phyloP scores from a whole-genome alignment of 306 rosid species.

The Casuarina glauca region DNA sequence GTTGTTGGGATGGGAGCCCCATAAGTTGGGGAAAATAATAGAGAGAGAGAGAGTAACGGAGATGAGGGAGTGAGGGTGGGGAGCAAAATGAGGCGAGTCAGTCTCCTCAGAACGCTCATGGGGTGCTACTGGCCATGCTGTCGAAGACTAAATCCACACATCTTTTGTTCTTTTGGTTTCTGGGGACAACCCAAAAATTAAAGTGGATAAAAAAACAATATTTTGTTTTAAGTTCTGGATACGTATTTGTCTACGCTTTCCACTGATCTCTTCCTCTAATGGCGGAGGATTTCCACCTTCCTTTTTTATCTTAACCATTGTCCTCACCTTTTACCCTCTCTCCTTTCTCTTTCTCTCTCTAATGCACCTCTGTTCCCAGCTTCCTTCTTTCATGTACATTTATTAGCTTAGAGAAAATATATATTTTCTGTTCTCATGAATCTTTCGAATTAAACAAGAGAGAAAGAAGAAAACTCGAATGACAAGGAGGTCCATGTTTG shows the following conservation, averaged over 20 bases:
- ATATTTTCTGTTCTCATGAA: too few relatives aligned
- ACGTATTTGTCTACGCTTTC: background rate
- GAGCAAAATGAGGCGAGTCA: constrained; percentile 34
- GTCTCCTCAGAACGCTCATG: constrained; percentile 11
- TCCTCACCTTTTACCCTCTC: constrained; percentile 5
- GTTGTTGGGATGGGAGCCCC: too few relatives aligned
- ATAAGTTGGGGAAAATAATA: too few relatives aligned
- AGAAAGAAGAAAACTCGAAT: background rate
- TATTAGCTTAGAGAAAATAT: background rate
- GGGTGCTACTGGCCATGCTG: background rate
- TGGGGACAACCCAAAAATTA: constrained; percentile 16
- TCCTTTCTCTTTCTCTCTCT: background rate
- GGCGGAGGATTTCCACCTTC: constrained; percentile 15
- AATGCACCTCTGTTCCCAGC: background rate
- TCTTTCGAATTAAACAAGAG: background rate
- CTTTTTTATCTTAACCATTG: background rate
- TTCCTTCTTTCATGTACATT: background rate
- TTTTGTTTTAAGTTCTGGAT: background rate
- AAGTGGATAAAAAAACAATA: constrained; percentile 11
- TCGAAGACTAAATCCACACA: constrained; percentile 42
- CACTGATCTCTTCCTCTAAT: constrained; percentile 23
- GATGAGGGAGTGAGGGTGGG: constrained; percentile 9
- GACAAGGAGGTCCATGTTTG: background rate
- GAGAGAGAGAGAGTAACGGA: background rate
- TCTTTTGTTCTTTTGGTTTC: constrained; percentile 11